Base-by-base conservation (phyloP, 208 protist genomes). In the Crithidia thermophila region DNA sequence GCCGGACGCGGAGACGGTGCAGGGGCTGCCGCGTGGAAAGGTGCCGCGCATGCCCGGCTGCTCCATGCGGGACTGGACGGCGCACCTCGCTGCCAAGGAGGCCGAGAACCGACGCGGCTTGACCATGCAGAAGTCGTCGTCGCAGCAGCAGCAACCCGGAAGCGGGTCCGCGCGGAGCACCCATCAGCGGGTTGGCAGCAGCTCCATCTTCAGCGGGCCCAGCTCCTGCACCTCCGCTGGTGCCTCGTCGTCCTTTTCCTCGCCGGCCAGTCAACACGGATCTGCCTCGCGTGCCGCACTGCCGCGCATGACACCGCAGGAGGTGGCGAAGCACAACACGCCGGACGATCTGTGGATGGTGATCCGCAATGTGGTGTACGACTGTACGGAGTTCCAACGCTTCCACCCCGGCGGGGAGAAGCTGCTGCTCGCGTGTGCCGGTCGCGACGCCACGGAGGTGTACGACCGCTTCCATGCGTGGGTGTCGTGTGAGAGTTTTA, bases 281-380 rank as follows among this genome's bases (percentile, higher is more conserved):
- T 21, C 58, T 2, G 33, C 45, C 31, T 33, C 45, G 13, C 58
- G 58, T 8, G 34, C 49, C 14, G 30, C 20, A 31, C 77, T 82
- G 30, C 85, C 75, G 0, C 65, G 68, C 1, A 47, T 91, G n/a
- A 60, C 75, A 4, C 62, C 61, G 31, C 67, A 67, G 13, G 91
- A 94, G 34, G 76, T 94, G 7, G 60, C 60, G 14, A 27, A 40
- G 33, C 91, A 94, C 75, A 82, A 75, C 65, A 83, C 67, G 0
- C 27, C 55, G 21, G 84, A 85, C 47, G 85, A 91, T 53, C 34
- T 92, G 34, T 96, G 89, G 90, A 75, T 94, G 30, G 85, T 96
- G 23, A 62, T 95, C 5, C 60, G 71, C 11, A 77, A 75, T 21
- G 77, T 92, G 2, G 89, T 93, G 8, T 95, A 94, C 74, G 87